Conservation (phyloP, 345 rosid species). For the Tarenaya hassleriana region DNA sequence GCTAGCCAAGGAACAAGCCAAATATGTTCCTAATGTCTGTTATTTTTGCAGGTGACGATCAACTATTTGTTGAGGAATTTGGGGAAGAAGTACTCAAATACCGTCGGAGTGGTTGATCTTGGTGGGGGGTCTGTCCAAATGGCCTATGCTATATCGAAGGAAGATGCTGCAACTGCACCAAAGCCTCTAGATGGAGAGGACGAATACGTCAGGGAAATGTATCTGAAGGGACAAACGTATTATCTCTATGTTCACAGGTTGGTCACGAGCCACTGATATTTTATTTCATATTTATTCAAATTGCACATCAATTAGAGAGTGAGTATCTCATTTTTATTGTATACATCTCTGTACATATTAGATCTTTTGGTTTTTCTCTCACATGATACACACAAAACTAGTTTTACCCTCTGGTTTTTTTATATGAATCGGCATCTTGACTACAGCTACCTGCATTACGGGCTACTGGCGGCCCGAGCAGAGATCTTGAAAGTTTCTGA, state of each 20-base stretch:
- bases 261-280: not conserved
- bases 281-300: slow-evolving; percentile 9
- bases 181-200: slow-evolving; percentile 64
- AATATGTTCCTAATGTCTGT: slow-evolving; percentile 1
- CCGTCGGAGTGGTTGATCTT: slow-evolving; percentile 97
- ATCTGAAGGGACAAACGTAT: slow-evolving; percentile 64
- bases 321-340: not conserved
- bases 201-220: slow-evolving; percentile 70
- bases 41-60: slow-evolving; percentile 69
- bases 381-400: not conserved
- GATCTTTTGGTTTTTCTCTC: slow-evolving; percentile 3
- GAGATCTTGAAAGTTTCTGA: slow-evolving; percentile 70
- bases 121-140: slow-evolving; percentile 99
- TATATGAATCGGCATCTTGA: slow-evolving; percentile 22
- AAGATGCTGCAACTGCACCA: slow-evolving; percentile 75
- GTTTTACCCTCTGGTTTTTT: not conserved
- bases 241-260: slow-evolving; percentile 96
- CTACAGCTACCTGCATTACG: slow-evolving; percentile 85
- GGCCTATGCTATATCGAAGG: slow-evolving; percentile 92
- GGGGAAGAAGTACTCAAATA: slow-evolving; percentile 61
- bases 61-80: slow-evolving; percentile 77
- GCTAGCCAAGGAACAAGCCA: slow-evolving; percentile 7
- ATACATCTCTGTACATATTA: not conserved
- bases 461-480: slow-evolving; percentile 93
- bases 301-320: not conserved